phyloP scores from a whole-genome alignment of 371 early-diverging fungal genomes.

The Apophysomyces trapeziformis region DNA sequence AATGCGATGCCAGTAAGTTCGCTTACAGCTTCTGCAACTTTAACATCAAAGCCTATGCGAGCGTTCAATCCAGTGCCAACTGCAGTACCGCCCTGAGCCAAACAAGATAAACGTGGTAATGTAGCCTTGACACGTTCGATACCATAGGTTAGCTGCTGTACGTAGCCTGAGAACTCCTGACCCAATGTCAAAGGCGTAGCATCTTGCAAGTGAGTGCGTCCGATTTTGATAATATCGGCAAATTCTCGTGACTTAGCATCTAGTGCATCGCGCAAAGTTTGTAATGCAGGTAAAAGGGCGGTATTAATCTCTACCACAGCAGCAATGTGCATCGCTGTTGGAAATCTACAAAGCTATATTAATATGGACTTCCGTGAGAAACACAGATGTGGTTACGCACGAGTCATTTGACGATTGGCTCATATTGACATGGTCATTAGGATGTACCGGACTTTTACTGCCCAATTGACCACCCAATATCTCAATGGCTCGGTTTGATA shows the following conservation, averaged over 20 bases:
- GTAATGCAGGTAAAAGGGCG: conserved; percentile 82
- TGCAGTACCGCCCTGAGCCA: conserved; percentile 97
- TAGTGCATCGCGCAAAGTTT: conserved; percentile 74
- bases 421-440: conserved; percentile 98
- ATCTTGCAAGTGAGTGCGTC: conserved; percentile 93
- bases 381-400: conserved; percentile 32
- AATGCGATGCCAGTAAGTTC: conserved; percentile 81
- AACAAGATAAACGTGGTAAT: conserved; percentile 82
- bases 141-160: conserved; percentile 82
- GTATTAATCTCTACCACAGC: conserved; percentile 83
- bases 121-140: conserved; percentile 82
- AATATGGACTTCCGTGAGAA: background rate
- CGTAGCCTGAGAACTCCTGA: conserved; percentile 97
- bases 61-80: conserved; percentile 98
- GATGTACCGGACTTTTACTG: conserved; percentile 92
- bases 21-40: conserved; percentile 83
- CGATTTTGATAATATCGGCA: conserved; percentile 92
- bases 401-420: conserved; percentile 96
- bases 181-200: conserved; percentile 97
- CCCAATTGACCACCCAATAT: conserved; percentile 90
- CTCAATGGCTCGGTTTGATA: conserved; percentile 96
- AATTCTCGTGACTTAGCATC: conserved; percentile 77
- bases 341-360: conserved; percentile 63
- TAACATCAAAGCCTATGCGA: conserved; percentile 84
- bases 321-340: conserved; percentile 98